Evolutionary conservation across 164 flowering plant genomes (phyloP), one percentile per base, ranked within the genome.

Genomic region (Buxus sempervirens): DNA sequence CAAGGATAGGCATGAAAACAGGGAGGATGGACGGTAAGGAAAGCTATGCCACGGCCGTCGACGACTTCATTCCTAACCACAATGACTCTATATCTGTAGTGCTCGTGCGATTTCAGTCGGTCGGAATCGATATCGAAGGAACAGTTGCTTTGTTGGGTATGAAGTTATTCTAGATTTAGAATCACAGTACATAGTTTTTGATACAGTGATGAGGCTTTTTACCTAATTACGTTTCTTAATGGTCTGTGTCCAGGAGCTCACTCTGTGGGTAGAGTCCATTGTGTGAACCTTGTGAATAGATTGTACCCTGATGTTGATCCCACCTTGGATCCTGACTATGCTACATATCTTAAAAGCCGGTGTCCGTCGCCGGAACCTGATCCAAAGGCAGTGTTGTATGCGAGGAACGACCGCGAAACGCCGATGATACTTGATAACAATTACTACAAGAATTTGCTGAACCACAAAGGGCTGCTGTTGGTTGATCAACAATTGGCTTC

Each of bases 181-280:
- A 6, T 45, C 13, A 5, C 12, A 45, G 18, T 10, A 32, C 38
- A 32, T 7, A 32, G 3, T 32, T 32, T 32, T 32, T 32, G 38
- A 32, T 3, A 32, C 38, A 32, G 7, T 32, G 7, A 7, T 32
- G 7, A 3, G 38, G 38, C 38, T 32, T 45, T 41, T 4, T 15
- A 45, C 12, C 51, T 45, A 15, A 45, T 45, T 45, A 10, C 12
- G 1, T 6, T 32, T 45, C 51, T 5, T 45, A n/a, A 3, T 32
- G 38, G 38, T 45, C 13, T 15, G 16, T 5, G n/a, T 76, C 15
- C 71, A 94, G 97, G 98, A 22, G 96, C 93, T 63, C 98, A 94
- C 65, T 90, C 98, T 0, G 93, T 94, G 0, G 98, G 98, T 8
- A 71, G 96, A 71, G 87, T 84, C 16, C 98, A 91, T 69, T 94